Evolutionary conservation across 2,329 filamentous ascomycete genomes (phyloP).

Genomic region (Diplodia corticola): DNA sequence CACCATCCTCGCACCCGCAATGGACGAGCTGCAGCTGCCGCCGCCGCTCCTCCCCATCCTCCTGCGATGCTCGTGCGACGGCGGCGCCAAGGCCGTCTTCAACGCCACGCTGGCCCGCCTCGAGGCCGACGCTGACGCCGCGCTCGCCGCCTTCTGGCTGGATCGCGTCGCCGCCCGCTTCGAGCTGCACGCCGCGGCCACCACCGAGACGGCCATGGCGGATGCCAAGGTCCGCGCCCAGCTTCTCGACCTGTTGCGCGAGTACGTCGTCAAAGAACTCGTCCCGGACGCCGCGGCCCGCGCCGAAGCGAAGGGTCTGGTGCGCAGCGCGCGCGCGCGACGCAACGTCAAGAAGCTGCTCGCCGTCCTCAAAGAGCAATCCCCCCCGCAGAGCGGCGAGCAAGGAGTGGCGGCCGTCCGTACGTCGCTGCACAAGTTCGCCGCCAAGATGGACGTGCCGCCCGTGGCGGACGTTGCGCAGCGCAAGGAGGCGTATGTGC

Average conservation of each 20-base stretch:
- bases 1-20: neutral
- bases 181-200: conserved; percentile 32
- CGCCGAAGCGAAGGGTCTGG: conserved; percentile 33
- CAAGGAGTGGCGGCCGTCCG: conserved; percentile 21
- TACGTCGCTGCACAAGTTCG: conserved; percentile 35
- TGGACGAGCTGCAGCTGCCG: neutral
- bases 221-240: conserved; percentile 38
- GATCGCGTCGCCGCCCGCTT: conserved; percentile 34
- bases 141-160: conserved; percentile 37
- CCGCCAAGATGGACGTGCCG: conserved; percentile 35
- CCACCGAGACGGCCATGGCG: conserved; percentile 26
- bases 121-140: conserved; percentile 33
- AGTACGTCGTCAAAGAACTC: conserved; percentile 37
- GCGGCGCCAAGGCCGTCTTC: conserved; percentile 9
- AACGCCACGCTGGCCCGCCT: conserved; percentile 27
- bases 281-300: conserved; percentile 36
- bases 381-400: conserved; percentile 6
- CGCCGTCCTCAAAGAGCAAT: conserved; percentile 26
- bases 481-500: conserved; percentile 32
- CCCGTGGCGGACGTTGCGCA: conserved; percentile 24
- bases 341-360: conserved; percentile 37
- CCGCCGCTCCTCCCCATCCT: conserved; percentile 18
- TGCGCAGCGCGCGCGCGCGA: conserved; percentile 34
- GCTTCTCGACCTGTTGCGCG: conserved; percentile 35
- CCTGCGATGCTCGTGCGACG: conserved; percentile 13